Evolutionary conservation across 2,329 filamentous ascomycete genomes (phyloP).

Genomic region (Cladosporium colombiae): DNA sequence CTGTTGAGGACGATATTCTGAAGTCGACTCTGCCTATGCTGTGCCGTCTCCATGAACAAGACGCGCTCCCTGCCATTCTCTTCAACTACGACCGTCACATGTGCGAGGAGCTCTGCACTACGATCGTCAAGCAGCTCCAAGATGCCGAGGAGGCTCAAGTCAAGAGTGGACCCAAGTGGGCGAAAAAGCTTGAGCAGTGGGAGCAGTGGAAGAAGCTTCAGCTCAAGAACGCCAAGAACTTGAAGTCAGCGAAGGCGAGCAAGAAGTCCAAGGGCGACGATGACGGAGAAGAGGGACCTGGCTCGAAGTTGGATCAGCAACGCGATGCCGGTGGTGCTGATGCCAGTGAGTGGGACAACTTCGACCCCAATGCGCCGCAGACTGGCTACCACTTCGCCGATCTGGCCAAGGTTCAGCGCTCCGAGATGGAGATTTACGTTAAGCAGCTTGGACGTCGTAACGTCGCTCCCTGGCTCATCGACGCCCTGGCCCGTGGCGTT

Average conservation of each 20-base stretch:
- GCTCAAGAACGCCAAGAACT: constrained; percentile 40
- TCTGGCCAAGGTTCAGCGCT: constrained; percentile 56
- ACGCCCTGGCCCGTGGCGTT: constrained; percentile 66
- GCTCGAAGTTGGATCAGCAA: constrained; percentile 58
- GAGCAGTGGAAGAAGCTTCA: constrained; percentile 57
- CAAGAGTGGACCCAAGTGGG: constrained; percentile 60
- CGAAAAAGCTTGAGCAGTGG: constrained; percentile 58
- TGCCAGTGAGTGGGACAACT: constrained; percentile 60
- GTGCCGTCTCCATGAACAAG: constrained; percentile 60
- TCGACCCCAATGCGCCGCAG: constrained; percentile 66
- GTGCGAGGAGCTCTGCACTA: constrained; percentile 62
- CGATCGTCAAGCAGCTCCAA: constrained; percentile 56
- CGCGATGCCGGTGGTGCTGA: constrained; percentile 60
- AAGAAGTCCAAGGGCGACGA: constrained; percentile 43
- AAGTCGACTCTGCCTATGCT: constrained; percentile 59
- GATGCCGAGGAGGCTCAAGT: constrained; percentile 60
- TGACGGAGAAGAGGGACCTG: constrained; percentile 49
- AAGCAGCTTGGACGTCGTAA: constrained; percentile 53
- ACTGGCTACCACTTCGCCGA: constrained; percentile 68
- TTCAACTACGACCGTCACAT: constrained; percentile 72
- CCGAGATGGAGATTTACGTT: constrained; percentile 61
- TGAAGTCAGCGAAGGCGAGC: constrained; percentile 39
- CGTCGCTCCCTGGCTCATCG: constrained; percentile 56
- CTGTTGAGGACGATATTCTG: constrained; percentile 33
- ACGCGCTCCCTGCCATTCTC: constrained; percentile 70